These are phyloP conservation scores for Lantana camara DNA, from an alignment of 257 asterid genomes.

Conservation along the genomic window DNA sequence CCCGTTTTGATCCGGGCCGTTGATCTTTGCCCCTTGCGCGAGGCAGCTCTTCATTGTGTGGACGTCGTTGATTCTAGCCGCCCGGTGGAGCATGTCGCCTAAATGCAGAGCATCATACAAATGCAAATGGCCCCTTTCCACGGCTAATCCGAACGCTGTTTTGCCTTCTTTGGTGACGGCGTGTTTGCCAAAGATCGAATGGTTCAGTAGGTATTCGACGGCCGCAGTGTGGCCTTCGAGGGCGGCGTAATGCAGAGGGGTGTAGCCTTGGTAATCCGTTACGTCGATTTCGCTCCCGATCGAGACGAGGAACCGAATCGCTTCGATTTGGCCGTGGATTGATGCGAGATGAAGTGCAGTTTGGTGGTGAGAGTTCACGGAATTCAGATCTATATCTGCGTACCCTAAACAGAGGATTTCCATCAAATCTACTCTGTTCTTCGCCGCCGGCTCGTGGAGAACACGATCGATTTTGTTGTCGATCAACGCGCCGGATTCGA, in stretches of 20 bases:
- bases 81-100: slow-evolving; percentile 56
- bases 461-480: slow-evolving; percentile 38
- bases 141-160: slow-evolving; percentile 59
- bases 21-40: slow-evolving; percentile 57
- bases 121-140: slow-evolving; percentile 43
- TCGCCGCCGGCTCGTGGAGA: slow-evolving; percentile 51
- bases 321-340: slow-evolving; percentile 39
- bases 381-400: slow-evolving; percentile 56
- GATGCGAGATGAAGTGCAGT: slow-evolving; percentile 72
- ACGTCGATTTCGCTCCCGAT: slow-evolving; percentile 47
- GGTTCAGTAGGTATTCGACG: slow-evolving; percentile 37
- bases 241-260: slow-evolving; percentile 70
- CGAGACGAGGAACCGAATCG: slow-evolving; percentile 51
- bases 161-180: slow-evolving; percentile 51
- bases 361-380: slow-evolving; percentile 36
- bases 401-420: slow-evolving; percentile 48
- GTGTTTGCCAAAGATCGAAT: slow-evolving; percentile 44
- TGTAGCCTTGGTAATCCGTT: slow-evolving; percentile 43
- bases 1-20: slow-evolving; percentile 72
- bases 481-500: slow-evolving; percentile 49
- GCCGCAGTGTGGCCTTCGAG: slow-evolving; percentile 43
- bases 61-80: slow-evolving; percentile 53
- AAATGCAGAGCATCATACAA: slow-evolving; percentile 47
- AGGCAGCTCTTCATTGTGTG: slow-evolving; percentile 49
- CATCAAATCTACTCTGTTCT: slow-evolving; percentile 52